phyloP scores from a whole-genome alignment of 2,329 filamentous ascomycete genomes.

The Domatiomyces globalis region DNA sequence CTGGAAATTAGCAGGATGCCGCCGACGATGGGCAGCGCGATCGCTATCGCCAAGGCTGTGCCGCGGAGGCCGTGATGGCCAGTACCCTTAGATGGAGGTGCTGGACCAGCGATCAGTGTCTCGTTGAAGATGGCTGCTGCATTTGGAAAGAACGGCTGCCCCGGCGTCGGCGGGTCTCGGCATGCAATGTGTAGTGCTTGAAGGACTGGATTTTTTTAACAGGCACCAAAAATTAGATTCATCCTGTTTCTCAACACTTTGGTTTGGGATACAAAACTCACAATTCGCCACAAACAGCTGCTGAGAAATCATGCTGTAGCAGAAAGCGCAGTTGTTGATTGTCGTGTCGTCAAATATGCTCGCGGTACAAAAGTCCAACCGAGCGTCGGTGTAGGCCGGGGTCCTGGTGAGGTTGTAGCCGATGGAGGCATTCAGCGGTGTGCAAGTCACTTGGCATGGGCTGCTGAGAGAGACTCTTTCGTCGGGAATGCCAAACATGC shows the following conservation, averaged over 20 bases:
- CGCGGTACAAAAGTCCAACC: slow-evolving; percentile 26
- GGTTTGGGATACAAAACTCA: slow-evolving; percentile 18
- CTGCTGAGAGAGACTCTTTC: slow-evolving; percentile 26
- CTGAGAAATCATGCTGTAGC: slow-evolving; percentile 29
- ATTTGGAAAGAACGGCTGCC: slow-evolving; percentile 27
- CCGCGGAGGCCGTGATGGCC: slow-evolving; percentile 15
- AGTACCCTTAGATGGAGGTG: slow-evolving; percentile 3
- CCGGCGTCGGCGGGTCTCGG: slow-evolving; percentile 25
- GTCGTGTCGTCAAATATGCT: slow-evolving; percentile 28
- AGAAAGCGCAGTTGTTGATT: slow-evolving; percentile 29
- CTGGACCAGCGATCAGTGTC: slow-evolving; percentile 25
- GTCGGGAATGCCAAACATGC: slow-evolving; percentile 29
- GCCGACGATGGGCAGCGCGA: slow-evolving; percentile 30
- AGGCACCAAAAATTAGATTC: slow-evolving; percentile 1
- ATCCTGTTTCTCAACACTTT: neutral
- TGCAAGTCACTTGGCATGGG: slow-evolving; percentile 31
- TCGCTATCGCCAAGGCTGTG: slow-evolving; percentile 26
- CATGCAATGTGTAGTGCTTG: slow-evolving; percentile 34
- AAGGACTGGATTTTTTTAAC: slow-evolving; percentile 22
- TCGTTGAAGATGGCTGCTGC: slow-evolving; percentile 29
- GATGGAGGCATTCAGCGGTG: slow-evolving; percentile 18
- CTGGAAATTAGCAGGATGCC: slow-evolving; percentile 26
- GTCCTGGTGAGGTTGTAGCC: slow-evolving; percentile 21
- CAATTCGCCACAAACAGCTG: slow-evolving; percentile 32
- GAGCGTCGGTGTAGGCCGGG: slow-evolving; percentile 20